Base-by-base conservation (phyloP, 108 stramenopile species). In the Nitzschia palea region DNA sequence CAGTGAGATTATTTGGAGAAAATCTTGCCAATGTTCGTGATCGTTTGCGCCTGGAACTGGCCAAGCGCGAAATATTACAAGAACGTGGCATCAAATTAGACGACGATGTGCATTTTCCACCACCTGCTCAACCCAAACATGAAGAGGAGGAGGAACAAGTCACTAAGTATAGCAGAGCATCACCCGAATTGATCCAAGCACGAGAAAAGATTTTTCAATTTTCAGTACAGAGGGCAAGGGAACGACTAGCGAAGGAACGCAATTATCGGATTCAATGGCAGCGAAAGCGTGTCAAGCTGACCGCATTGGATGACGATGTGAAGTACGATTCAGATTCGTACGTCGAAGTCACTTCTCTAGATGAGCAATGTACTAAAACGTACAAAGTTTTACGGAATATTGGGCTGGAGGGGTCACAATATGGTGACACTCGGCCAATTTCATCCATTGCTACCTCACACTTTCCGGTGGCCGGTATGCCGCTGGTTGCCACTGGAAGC, bases 1-100 rank as follows among this genome's bases (percentile, higher is more conserved):
- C 95, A 26, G 80, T 94, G 8, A 79, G 91, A 28, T 65, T 96
- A 30, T 96, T 96, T 73, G 95, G 95, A n/a, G 95, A 96, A 66
- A 88, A 93, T 66, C 76, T 87, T 55, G 91, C 90, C 33, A 86
- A 87, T 70, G 84, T 93, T 30, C 83, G 95, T 27, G 80, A 93
- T 52, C 86, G 95, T 31, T 61, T 96, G 71, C 82, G 91, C 12
- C 69, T 85, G 76, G 76, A 79, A 44, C 42, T 95, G 68, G 91
- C 88, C 12, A 60, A 79, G 26, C 55, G 67, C 48, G 82, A 86
- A 64, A 73, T 95, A 34, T 44, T 55, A 66, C 66, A 73, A 22
- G 85, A 87, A 51, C 51, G 55, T 25, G 76, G 68, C 44, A 29
- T 65, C 67, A 53, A 43, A 65, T 55, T 51, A 22, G 28, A n/a